phyloP scores from a whole-genome alignment of 768 basidiomycete genomes.

The Candolleomyces aberdarensis region DNA sequence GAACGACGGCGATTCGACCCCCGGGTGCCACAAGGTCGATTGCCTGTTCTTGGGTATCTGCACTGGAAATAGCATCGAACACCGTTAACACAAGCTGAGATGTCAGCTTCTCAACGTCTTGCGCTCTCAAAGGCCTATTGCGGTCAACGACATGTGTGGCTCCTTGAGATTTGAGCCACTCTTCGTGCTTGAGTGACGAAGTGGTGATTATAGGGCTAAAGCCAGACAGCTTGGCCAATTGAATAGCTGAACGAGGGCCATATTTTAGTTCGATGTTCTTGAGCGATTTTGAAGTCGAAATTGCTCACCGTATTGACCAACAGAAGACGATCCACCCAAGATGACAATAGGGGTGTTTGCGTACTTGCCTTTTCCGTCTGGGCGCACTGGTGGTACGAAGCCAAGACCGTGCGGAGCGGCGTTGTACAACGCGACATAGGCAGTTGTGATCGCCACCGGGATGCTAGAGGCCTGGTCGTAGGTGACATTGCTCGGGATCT shows the following conservation, averaged over 20 bases:
- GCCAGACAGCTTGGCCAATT: conserved; percentile 35
- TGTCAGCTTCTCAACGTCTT: conserved; percentile 11
- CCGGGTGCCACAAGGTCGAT: too few relatives aligned
- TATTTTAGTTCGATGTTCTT: too few relatives aligned
- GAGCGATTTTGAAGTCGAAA: neutral
- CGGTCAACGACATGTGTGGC: conserved; percentile 39
- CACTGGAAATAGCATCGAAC: conserved; percentile 21
- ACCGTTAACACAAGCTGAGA: conserved; percentile 18
- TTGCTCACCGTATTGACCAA: conserved; percentile 24
- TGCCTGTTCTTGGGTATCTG: too few relatives aligned
- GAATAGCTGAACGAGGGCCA: conserved; percentile 19
- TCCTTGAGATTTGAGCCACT: conserved; percentile 33
- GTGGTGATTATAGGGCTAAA: conserved; percentile 41
- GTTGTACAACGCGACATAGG: conserved; percentile 33
- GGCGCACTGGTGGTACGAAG: conserved; percentile 22
- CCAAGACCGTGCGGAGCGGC: conserved; percentile 18
- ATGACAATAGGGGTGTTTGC: conserved; percentile 27
- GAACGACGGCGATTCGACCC: too few relatives aligned
- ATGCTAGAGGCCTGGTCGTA: conserved; percentile 40
- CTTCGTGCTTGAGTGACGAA: conserved; percentile 28
- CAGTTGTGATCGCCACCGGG: conserved; percentile 36
- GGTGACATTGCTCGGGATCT: conserved; percentile 35
- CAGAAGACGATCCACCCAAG: conserved; percentile 25
- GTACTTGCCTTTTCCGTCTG: conserved; percentile 23
- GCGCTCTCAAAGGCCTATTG: conserved; percentile 1